phyloP scores from a whole-genome alignment of 441 rosid species.

The Breynia disticha region DNA sequence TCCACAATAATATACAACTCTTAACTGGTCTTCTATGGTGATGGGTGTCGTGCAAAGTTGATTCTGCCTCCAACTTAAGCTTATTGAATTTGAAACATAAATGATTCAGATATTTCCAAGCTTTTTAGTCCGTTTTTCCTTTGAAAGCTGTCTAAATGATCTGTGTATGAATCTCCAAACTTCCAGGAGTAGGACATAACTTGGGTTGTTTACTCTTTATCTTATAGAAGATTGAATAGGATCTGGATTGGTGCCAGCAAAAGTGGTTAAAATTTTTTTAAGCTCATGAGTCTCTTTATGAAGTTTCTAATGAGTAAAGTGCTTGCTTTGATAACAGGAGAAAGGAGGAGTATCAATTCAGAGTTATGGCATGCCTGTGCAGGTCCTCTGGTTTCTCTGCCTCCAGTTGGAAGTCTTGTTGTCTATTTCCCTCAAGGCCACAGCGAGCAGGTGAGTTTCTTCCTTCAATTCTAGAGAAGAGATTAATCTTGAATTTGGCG shows the following conservation, averaged over 20 bases:
- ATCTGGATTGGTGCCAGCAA: no score
- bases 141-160: no score
- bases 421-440: conserved; percentile 99
- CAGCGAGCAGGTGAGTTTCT: conserved; percentile 75
- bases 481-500: conserved; percentile 11
- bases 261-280: no score
- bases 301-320: conserved; percentile 3
- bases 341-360: conserved; percentile 69
- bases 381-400: conserved; percentile 83
- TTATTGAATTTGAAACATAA: conserved; percentile 3
- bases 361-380: conserved; percentile 99
- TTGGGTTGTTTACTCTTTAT: no score
- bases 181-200: no score
- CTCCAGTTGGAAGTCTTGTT: conserved; percentile 89
- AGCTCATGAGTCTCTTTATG: no score
- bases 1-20: no score
- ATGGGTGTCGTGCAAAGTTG: background rate
- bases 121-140: background rate
- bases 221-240: no score
- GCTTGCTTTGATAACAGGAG: conserved; percentile 43
- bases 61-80: conserved; percentile 1
- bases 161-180: no score
- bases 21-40: no score
- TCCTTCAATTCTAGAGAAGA: conserved; percentile 12
- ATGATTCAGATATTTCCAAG: background rate